phyloP scores from a whole-genome alignment of 345 rosid species.

The Eucalyptus leucophloia region DNA sequence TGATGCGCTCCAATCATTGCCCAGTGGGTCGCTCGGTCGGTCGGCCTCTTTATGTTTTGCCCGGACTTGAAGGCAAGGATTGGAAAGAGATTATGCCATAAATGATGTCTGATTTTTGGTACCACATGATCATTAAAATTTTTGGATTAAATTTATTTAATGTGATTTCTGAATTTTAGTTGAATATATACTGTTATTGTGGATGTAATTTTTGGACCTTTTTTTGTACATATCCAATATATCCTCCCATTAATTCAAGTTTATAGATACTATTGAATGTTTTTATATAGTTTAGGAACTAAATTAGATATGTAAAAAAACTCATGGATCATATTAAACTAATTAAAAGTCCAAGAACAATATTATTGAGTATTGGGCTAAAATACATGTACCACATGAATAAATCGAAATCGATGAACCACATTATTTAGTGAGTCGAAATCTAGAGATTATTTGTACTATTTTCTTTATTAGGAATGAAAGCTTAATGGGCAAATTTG shows the following conservation, averaged over 20 bases:
- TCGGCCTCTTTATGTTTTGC: not conserved
- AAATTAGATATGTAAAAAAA: not conserved
- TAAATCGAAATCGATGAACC: too few species aligned
- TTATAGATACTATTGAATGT: too few species aligned
- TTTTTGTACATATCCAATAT: not conserved
- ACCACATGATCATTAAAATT: too few species aligned
- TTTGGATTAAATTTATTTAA: not conserved
- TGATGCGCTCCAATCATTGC: not conserved
- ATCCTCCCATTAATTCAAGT: not conserved
- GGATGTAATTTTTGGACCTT: not conserved
- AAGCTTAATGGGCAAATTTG: not conserved
- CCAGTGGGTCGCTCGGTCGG: not conserved
- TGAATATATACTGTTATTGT: not conserved
- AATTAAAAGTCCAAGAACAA: fast-evolving
- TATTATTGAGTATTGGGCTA: too few species aligned
- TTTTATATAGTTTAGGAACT: not conserved
- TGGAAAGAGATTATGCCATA: too few species aligned
- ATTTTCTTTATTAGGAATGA: not conserved
- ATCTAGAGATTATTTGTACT: too few species aligned
- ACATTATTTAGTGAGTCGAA: too few species aligned
- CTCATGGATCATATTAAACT: too few species aligned
- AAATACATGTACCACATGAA: too few species aligned
- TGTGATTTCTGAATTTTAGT: too few species aligned
- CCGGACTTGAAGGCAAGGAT: not conserved
- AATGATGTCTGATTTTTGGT: too few species aligned